phyloP scores from a whole-genome alignment of 2,329 filamentous ascomycete species.

The Colletotrichum scovillei region DNA sequence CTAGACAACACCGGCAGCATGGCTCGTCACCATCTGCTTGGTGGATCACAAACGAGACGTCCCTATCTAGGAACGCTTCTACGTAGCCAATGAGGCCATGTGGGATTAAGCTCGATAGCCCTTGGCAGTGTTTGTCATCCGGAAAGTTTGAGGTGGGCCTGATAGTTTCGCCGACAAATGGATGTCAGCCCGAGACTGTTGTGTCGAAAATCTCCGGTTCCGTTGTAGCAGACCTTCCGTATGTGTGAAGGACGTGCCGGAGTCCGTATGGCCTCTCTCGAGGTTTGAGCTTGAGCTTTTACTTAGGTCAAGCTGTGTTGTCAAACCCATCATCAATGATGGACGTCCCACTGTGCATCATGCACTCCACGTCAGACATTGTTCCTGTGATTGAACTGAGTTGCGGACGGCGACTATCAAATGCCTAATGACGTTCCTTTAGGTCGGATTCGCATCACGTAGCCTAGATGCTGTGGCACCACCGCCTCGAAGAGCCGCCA shows the following conservation, averaged over 20 bases:
- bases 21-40: not conserved
- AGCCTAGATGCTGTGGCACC: constrained; percentile 8
- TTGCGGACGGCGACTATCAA: not conserved
- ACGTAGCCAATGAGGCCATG: not conserved
- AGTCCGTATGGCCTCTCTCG: constrained; percentile 6
- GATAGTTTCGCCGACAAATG: not conserved
- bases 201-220: constrained; percentile 26
- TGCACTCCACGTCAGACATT: not conserved
- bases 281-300: constrained; percentile 22
- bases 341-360: constrained; percentile 5
- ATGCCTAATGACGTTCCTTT: constrained; percentile 15
- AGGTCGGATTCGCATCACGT: constrained; percentile 17
- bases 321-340: not conserved
- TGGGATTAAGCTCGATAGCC: not conserved
- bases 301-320: not conserved
- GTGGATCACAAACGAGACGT: not conserved
- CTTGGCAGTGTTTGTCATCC: not conserved
- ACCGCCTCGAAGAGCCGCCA: constrained; percentile 17
- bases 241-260: constrained; percentile 29
- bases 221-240: constrained; percentile 24
- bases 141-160: not conserved
- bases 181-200: constrained; percentile 11
- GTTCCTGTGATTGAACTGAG: constrained; percentile 10
- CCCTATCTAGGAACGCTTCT: not conserved
- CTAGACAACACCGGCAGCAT: constrained; percentile 19